Evolutionary conservation across 2,329 filamentous ascomycete genomes (phyloP).

Genomic region (Hypomyces perniciosus): DNA sequence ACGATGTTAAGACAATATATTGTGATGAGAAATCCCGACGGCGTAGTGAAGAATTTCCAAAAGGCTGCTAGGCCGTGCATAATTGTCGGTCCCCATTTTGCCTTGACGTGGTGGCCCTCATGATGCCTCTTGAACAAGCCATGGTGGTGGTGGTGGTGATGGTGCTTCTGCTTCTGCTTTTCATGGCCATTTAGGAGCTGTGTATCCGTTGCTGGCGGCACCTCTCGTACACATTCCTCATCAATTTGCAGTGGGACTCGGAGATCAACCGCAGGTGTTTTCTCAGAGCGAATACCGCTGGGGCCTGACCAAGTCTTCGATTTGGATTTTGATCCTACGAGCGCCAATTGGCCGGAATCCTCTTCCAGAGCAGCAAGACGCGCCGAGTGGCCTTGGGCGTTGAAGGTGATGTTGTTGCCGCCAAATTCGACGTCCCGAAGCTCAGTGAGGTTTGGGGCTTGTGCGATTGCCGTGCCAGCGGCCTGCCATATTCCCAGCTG

Average conservation of each 20-base stretch:
- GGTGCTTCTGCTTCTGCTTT: conserved; percentile 8
- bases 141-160: conserved; percentile 13
- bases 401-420: conserved; percentile 24
- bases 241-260: background rate
- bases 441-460: conserved; percentile 24
- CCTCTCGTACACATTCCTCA: background rate
- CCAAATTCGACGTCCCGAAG: conserved; percentile 22
- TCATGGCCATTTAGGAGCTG: conserved; percentile 6
- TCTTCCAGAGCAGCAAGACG: conserved; percentile 20
- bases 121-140: conserved; percentile 17
- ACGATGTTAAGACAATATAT: conserved; percentile 26
- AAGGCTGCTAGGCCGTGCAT: conserved; percentile 21
- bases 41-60: conserved; percentile 25
- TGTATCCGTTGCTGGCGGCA: background rate
- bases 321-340: conserved; percentile 15
- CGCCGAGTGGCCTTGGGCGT: conserved; percentile 23
- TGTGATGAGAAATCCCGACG: conserved; percentile 23
- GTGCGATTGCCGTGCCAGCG: conserved; percentile 25
- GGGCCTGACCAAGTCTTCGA: background rate
- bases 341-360: conserved; percentile 18
- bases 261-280: background rate
- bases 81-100: conserved; percentile 20
- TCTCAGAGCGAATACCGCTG: background rate
- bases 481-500: conserved; percentile 27
- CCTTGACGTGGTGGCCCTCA: conserved; percentile 15